Base-by-base conservation (phyloP, 345 rosid genomes). In the Melaleuca alternifolia region DNA sequence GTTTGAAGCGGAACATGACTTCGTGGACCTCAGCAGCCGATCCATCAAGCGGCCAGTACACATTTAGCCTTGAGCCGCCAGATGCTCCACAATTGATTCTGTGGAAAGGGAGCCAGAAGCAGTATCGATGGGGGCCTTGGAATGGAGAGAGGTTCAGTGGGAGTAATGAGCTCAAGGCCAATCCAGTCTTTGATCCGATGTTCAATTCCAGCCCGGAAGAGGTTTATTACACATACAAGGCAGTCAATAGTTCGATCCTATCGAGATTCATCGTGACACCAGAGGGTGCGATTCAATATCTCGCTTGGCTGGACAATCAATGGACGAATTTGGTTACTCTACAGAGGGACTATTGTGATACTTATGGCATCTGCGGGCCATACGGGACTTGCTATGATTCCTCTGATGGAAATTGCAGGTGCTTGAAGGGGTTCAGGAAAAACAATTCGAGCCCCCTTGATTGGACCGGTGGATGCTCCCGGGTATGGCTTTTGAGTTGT, bases 121-220 rank as follows among this genome's bases (percentile, higher is more conserved):
- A 57, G 18, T 87, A 26, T 61, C 83, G 92, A 4, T 87, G 88
- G 86, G 93, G 91, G 10, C 89, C 91, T 6, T 91, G 93, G 93
- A 26, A 88, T 56, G 91, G 93, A 2, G 50, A 56, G 48, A 77
- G 84, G 82, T 91, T 90, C 84, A 89, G 89, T 44, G 89, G 89
- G 16, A 85, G 89, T 65, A 33, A 51, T 26, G 88, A 57, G 88
- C 84, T 90, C 16, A 10, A 12, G 77, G 54, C 91, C 14, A 90
- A 90, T 54, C 76, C 84, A 0, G 87, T 88, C 8, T 88, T 90
- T 18, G 5, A 46, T 11, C 89, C 89, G 16, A 59, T 30, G 62
- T 91, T 91, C 61, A 85, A 79, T 16, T 76, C 87, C 15, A 86
- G 86, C 46, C 18, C 26, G 9, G 83, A 88, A 59, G 90, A 91